These are phyloP conservation scores for Schizosaccharomyces octosporus DNA, from an alignment of 805 yeast genomes.

Conservation along the genomic window DNA sequence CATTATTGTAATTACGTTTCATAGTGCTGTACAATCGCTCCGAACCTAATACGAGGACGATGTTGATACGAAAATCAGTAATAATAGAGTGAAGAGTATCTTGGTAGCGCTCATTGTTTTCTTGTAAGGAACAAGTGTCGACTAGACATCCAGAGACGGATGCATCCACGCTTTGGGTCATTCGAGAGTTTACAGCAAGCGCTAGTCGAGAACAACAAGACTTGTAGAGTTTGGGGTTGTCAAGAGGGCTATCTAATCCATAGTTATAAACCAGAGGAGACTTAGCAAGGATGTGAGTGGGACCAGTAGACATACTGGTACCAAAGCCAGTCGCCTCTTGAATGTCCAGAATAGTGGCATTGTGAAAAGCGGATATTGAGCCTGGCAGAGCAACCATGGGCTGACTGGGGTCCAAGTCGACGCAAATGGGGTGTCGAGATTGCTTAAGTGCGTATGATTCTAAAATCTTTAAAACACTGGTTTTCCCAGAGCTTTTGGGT, in stretches of 20 bases:
- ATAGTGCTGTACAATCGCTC: constrained; percentile 46
- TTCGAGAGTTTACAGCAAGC: constrained; percentile 20
- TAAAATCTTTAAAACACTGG: constrained; percentile 44
- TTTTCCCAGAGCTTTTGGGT: constrained; percentile 47
- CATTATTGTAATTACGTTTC: constrained; percentile 18
- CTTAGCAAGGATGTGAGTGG: constrained; percentile 32
- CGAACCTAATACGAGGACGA: constrained; percentile 48
- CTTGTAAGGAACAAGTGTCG: constrained; percentile 45
- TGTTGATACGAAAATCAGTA: constrained; percentile 25
- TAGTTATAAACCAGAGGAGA: constrained; percentile 67
- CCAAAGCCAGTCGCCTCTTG: constrained; percentile 39
- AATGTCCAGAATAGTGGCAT: constrained; percentile 57
- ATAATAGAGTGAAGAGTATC: constrained; percentile 29
- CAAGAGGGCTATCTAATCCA: constrained; percentile 38
- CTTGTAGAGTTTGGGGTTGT: constrained; percentile 34
- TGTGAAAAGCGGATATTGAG: constrained; percentile 55
- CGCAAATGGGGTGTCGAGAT: constrained; percentile 41
- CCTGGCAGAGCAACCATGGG: constrained; percentile 58
- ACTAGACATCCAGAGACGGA: constrained; percentile 30
- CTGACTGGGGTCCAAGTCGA: constrained; percentile 53
- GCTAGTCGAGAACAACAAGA: constrained; percentile 26
- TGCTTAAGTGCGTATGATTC: constrained; percentile 53
- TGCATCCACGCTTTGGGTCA: constrained; percentile 23
- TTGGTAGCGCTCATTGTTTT: constrained; percentile 21
- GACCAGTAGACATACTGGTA: constrained; percentile 51